Percentiles rank a stretch among this genome's conserved stretches.
Conservation (phyloP, 2,329 filamentous ascomycete species). For the Paecilomyces variotii region DNA sequence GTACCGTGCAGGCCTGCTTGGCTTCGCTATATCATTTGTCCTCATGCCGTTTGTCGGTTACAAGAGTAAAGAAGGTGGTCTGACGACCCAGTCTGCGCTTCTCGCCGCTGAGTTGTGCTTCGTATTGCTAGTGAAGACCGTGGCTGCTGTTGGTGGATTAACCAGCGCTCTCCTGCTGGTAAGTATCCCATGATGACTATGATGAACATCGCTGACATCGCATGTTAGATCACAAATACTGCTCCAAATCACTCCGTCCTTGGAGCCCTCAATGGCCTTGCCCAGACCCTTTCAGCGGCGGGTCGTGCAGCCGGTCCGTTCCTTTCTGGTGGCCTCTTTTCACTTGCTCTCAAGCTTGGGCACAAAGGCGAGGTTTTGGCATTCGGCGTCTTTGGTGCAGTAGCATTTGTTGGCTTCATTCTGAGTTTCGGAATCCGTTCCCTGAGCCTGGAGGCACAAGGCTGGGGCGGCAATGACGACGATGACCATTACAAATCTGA, state of each 20-base stretch:
- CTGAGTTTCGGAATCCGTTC: slow-evolving; percentile 71
- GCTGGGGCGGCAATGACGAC: slow-evolving; percentile 39
- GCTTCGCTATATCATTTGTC: slow-evolving; percentile 73
- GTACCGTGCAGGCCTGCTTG: slow-evolving; percentile 69
- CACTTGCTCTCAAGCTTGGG: slow-evolving; percentile 61
- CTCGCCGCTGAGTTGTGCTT: slow-evolving; percentile 74
- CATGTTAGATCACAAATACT: slow-evolving; percentile 75
- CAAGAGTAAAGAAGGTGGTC: slow-evolving; percentile 48
- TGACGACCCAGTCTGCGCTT: slow-evolving; percentile 58
- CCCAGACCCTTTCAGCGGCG: slow-evolving; percentile 85
- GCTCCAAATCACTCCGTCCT: slow-evolving; percentile 78
- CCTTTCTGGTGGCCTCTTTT: slow-evolving; percentile 78
- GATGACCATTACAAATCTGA: slow-evolving; percentile 37
- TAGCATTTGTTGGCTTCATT: slow-evolving; percentile 72
- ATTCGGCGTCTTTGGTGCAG: slow-evolving; percentile 79
- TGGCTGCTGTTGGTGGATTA: slow-evolving; percentile 79
- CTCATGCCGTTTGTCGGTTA: slow-evolving; percentile 89
- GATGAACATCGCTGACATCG: background rate
- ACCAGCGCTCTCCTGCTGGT: slow-evolving; percentile 84
- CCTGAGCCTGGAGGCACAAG: slow-evolving; percentile 50
- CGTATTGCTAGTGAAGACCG: slow-evolving; percentile 78
- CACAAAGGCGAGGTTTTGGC: slow-evolving; percentile 78
- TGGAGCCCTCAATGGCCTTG: slow-evolving; percentile 84
- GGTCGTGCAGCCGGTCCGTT: slow-evolving; percentile 85
- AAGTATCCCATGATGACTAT: slow-evolving; percentile 26